Conservation (phyloP, 164 flowering plant genomes). For the Malania oleifera region DNA sequence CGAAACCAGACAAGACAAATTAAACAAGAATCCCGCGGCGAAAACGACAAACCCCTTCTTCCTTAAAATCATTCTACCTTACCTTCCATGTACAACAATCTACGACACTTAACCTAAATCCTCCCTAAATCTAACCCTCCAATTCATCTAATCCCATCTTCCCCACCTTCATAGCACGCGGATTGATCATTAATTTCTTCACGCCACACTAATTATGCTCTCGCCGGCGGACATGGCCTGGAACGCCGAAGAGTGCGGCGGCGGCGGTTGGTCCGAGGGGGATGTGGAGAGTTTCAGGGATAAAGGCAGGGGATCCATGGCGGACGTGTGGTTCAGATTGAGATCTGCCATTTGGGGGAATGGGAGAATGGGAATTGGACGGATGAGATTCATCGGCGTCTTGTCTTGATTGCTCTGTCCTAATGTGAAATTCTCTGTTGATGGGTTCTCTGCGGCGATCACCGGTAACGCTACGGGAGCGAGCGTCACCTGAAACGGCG, state of each 20-base stretch:
- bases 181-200: conserved; percentile 11
- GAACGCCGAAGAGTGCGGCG: conserved; percentile 33
- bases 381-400: conserved; percentile 25
- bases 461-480: conserved; percentile 20
- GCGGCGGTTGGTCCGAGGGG: conserved; percentile 20
- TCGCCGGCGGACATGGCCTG: conserved; percentile 44
- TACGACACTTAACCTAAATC: too few relatives aligned
- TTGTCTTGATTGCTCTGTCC: conserved; percentile 13
- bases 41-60: conserved; percentile 20
- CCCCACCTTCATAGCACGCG: not conserved
- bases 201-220: conserved; percentile 64
- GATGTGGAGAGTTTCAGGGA: conserved; percentile 39
- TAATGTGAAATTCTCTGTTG: conserved; percentile 22
- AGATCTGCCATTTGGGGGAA: conserved; percentile 53
- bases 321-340: conserved; percentile 34
- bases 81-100: conserved; percentile 29
- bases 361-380: conserved; percentile 41
- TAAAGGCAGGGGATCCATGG: conserved; percentile 24
- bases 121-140: conserved; percentile 1
- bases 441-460: conserved; percentile 8
- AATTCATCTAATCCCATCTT: not conserved
- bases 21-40: conserved; percentile 13
- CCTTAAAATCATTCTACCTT: conserved; percentile 1
- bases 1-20: conserved; percentile 12
- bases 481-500: conserved; percentile 20